These are phyloP conservation scores for Lavandula angustifolia DNA, from an alignment of 257 asterid genomes.

Conservation along the genomic window DNA sequence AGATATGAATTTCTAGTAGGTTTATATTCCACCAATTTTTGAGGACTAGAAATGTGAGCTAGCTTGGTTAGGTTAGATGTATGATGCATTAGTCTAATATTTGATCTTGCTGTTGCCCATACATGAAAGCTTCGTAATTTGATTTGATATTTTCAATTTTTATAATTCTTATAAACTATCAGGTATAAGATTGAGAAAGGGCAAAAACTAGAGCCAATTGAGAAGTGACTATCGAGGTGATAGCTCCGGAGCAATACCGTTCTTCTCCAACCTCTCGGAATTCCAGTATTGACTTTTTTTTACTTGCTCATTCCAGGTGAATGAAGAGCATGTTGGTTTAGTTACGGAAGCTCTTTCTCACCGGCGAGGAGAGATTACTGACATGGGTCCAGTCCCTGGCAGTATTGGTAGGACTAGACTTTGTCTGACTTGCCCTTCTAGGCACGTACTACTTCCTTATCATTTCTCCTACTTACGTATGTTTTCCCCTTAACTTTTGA, in stretches of 20 bases:
- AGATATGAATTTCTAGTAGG: conserved; percentile 8
- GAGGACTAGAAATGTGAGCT: conserved; percentile 4
- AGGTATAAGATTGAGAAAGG: conserved; percentile 86
- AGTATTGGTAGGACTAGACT: conserved; percentile 82
- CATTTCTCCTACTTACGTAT: not conserved
- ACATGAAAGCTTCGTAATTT: not conserved
- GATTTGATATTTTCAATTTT: conserved; percentile 1
- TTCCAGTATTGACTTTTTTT: conserved; percentile 27
- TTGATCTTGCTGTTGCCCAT: conserved; percentile 13
- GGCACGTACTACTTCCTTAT: conserved; percentile 47
- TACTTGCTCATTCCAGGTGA: conserved; percentile 55
- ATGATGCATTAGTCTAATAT: not conserved
- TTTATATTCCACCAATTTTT: not conserved
- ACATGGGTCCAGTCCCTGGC: conserved; percentile 99
- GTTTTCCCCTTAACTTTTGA: not conserved
- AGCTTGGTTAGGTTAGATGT: not conserved
- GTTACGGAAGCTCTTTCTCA: conserved; percentile 97
- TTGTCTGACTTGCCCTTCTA: conserved; percentile 92
- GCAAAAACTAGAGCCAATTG: conserved; percentile 91
- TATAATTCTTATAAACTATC: conserved; percentile 22
- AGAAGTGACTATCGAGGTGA: conserved; percentile 98
- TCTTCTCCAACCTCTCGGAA: conserved; percentile 20
- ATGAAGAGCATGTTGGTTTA: conserved; percentile 95
- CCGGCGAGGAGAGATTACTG: conserved; percentile 83
- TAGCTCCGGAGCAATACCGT: conserved; percentile 21